Conservation (phyloP, 257 asterid species). For the Oldenlandia corymbosa region DNA sequence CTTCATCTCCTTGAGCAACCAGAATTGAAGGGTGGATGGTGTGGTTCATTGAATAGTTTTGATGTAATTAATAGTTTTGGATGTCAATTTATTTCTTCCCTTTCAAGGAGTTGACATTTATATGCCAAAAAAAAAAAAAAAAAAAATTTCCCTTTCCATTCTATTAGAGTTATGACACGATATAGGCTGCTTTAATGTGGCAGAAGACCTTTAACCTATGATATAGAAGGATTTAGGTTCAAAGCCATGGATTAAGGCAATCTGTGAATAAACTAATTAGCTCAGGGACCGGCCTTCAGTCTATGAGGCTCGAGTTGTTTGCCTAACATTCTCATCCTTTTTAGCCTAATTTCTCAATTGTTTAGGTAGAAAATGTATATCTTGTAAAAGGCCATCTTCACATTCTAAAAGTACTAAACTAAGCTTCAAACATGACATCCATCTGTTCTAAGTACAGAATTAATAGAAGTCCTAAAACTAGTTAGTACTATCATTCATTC, state of each 20-base stretch:
- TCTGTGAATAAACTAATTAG: not conserved
- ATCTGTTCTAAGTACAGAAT: not conserved
- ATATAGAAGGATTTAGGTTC: not conserved
- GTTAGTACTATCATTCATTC: not conserved
- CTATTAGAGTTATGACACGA: not conserved
- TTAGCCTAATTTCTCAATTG: constrained; percentile 21
- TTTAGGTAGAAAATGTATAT: not conserved
- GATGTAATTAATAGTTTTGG: no score
- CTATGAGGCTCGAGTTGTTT: not conserved
- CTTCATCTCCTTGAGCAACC: no score
- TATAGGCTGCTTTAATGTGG: not conserved
- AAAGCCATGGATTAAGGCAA: constrained; percentile 5
- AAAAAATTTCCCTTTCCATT: not conserved
- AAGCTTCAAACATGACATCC: not conserved
- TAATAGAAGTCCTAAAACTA: not conserved
- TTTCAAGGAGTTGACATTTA: no score
- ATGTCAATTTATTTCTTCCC: no score
- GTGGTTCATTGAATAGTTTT: no score
- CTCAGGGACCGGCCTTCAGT: not conserved
- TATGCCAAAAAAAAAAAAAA: no score
- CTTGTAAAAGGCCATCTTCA: not conserved
- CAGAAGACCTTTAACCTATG: no score
- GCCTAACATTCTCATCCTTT: constrained; percentile 3
- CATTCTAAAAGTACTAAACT: constrained; percentile 17
- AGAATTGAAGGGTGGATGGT: not conserved